Evolutionary conservation across 2,329 filamentous ascomycete species (phyloP).

Genomic region (Colletotrichum spinosum): DNA sequence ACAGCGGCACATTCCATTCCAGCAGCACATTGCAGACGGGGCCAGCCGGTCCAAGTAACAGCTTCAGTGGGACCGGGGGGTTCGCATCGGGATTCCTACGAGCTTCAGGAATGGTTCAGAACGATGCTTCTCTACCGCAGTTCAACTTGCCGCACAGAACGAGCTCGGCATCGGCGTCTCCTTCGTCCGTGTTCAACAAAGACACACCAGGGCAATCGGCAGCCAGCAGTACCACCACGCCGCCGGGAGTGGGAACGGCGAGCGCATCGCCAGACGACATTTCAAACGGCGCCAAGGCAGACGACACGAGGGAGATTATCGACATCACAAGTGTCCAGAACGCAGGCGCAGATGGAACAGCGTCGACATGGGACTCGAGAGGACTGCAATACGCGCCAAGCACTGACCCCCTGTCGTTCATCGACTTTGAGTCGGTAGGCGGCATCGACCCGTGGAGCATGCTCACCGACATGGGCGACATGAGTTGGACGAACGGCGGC

Average conservation of each 20-base stretch:
- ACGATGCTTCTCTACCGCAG: background rate
- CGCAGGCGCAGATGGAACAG: background rate
- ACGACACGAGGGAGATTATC: conserved; percentile 12
- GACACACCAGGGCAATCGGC: conserved; percentile 31
- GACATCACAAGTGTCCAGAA: conserved; percentile 34
- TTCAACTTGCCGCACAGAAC: conserved; percentile 32
- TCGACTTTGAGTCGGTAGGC: conserved; percentile 19
- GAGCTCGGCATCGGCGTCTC: conserved; percentile 8
- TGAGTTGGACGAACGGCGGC: conserved; percentile 22
- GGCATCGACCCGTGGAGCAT: conserved; percentile 33
- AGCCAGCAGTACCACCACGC: conserved; percentile 6
- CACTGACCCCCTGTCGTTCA: conserved; percentile 27
- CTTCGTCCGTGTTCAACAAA: conserved; percentile 19
- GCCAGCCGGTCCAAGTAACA: background rate
- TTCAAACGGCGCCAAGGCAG: background rate
- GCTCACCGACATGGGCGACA: conserved; percentile 26
- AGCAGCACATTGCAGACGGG: background rate
- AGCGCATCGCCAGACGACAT: conserved; percentile 14
- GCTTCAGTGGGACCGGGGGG: background rate
- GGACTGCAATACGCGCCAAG: conserved; percentile 32
- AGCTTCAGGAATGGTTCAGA: conserved; percentile 11
- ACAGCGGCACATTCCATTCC: conserved; percentile 1
- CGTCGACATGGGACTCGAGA: conserved; percentile 31
- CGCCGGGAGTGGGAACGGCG: conserved; percentile 6
- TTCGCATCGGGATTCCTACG: conserved; percentile 25